Evolutionary conservation across 2,329 filamentous ascomycete genomes (phyloP), one percentile per base, ranked within the genome.

Genomic region (Hypomyces perniciosus): DNA sequence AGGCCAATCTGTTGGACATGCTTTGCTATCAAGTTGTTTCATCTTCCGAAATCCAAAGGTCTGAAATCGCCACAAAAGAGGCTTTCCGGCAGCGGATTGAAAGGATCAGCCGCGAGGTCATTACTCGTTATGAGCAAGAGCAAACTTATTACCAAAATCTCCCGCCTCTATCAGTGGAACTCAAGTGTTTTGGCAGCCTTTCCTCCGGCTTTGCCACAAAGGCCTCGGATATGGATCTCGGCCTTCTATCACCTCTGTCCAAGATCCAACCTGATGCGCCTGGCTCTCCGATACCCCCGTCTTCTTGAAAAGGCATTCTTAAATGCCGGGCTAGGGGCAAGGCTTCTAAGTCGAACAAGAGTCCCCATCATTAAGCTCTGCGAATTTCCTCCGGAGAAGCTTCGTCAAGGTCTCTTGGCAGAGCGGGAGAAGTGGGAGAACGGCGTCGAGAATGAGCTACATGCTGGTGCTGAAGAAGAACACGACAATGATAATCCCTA

Each of bases 321-420:
- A 5, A 78, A 86, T 12, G 72, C 78, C 29, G 88, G 87, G 0
- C 81, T 87, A 56, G 89, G 89, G 3, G 90, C 88, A 12, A 80
- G 88, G 4, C 74, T 95, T 4, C 75, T 96, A 3, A 87, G 86
- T 2, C 81, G 83, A 48, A 93, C 90, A 1, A 78, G 90, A 54
- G 86, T 95, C 4, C 89, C 90, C 0, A 95, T 96, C 57, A 85
- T 96, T 64, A 93, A 95, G 63, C 76, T 96, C 12, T 95, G 90
- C 61, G 78, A 92, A 64, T 78, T 72, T 39, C 90, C 90, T 2
- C 76, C 79, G 0, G 67, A 76, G 2, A 73, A 78, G 51, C 73
- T 95, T 1, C 78, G 78, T 10, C 64, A 71, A 8, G 81, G 80
- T 50, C 74, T 95, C 5, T 62, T 79, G 4, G 76, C 82, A 33